Base-by-base conservation (phyloP, 805 yeast species). In the Starmera caribaea region DNA sequence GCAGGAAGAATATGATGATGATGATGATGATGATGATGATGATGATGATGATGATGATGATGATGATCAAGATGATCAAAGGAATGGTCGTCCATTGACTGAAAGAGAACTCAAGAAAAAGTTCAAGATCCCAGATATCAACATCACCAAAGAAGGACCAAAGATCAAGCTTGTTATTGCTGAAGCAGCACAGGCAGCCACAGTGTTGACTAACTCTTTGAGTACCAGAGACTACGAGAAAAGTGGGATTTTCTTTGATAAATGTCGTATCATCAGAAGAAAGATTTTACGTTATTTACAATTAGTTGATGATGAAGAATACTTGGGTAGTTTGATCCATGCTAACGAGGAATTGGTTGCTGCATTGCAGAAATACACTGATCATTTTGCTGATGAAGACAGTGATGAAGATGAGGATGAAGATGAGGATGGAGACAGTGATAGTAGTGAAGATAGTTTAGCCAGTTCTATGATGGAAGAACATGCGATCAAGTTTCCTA, bases 311-410 rank as follows among this genome's bases (percentile, higher is more conserved):
- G 79, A 78, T 42, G 97, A 89, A 46, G 95, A 86, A 52, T 82
- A 78, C 45, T 62, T 92, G 45, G 97, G 97, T n/a, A 73, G 86
- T 34, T 69, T 92, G 45, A 76, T 92, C 42, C 81, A 76, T 49
- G 94, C 96, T 35, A 92, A 92, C 56, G 98, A 92, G 51, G 89
- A 86, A 56, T 70, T 92, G 44, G 94, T 92, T 7, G 65, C 65
- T 4, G 81, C 88, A 0, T 69, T 92, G 50, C 75, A 77, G 49
- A 61, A 66, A 39, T 89, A 76, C 56, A 95, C 89, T 42, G 69
- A 71, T 36, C 58, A 65, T 63, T 58, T 78, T 48, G 45, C 65
- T 43, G 69, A 63, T 11, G 65, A 65, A 13, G 63, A 61, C 30
- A 64, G 62, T 29, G 66, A 59, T 35, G 48, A 55, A 40, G 49